Base-by-base conservation (phyloP, 768 basidiomycete genomes). In the Mycena capillaripes region DNA sequence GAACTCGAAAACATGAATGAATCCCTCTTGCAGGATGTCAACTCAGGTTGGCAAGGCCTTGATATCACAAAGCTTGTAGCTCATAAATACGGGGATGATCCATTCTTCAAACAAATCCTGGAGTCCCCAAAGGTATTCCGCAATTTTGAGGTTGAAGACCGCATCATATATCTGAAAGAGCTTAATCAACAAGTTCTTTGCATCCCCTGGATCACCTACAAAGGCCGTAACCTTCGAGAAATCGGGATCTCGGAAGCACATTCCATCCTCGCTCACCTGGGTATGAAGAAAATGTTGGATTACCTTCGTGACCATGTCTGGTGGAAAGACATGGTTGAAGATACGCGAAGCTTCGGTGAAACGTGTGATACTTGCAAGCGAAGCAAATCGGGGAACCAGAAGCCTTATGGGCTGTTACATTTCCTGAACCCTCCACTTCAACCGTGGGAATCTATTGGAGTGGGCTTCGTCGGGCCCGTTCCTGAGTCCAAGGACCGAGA, bases 241-340 rank as follows among this genome's bases (percentile, higher is more conserved):
- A 58, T 58, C 5, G 40, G 38, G 4, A 58, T 58, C 57, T 58
- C 57, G 9, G 36, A 58, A n/a, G 57, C 57, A 2, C 57, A 58
- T 40, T 58, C 36, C 1, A 40, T 58, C 16, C 17, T 58, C 36
- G 57, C 57, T 25, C 57, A 58, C 36, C 57, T 58, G 4, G 57
- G 57, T 23, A 36, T 40, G 8, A 21, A 36, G 2, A 58, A 58
- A 27, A 58, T 36, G 8, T 11, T 58, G 4, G 57, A 58, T 23
- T 58, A 58, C 25, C 57, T 58, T 23, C 57, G 57, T 14, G 23
- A 58, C 30, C 50, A 52, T 46, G 44, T 62, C 8, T 62, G 46
- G 61, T 62, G 61, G 61, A 62, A 62, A 23, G 61, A 64, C 1
- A 64, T 64, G 23, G 63, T 64, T 8, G 50, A 52, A 4, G 63